A percentile compares a stretch with the other conserved stretches of the same genome.
Evolutionary conservation across 2,329 filamentous ascomycete species (phyloP).

Genomic region (Drechslerella stenobrocha): DNA sequence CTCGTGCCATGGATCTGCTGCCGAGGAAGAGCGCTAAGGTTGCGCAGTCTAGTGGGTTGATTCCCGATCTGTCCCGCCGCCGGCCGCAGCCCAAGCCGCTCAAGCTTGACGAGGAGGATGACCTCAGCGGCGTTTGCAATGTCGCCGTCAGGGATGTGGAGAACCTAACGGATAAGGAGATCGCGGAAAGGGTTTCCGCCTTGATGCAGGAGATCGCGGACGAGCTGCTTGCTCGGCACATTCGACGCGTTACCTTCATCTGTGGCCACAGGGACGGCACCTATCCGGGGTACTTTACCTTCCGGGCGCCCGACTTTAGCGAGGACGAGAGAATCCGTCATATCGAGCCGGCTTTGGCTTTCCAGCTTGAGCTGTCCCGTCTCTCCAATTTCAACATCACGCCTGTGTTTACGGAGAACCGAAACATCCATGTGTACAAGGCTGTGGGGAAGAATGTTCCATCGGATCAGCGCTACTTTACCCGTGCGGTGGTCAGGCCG

Average conservation of each 20-base stretch:
- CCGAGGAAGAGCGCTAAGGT: conserved; percentile 62
- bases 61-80: conserved; percentile 75
- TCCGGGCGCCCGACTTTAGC: conserved; percentile 84
- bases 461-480: conserved; percentile 98
- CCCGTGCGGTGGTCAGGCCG: conserved; percentile 89
- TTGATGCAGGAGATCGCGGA: conserved; percentile 80
- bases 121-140: conserved; percentile 89
- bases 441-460: conserved; percentile 91
- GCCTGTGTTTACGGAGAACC: conserved; percentile 97
- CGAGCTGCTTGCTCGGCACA: conserved; percentile 76
- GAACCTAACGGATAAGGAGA: conserved; percentile 77
- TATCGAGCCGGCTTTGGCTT: conserved; percentile 91
- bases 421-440: conserved; percentile 99
- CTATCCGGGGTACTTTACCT: conserved; percentile 97
- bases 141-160: conserved; percentile 88
- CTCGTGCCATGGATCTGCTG: conserved; percentile 81
- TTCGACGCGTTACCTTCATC: conserved; percentile 93
- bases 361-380: conserved; percentile 94
- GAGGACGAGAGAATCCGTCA: conserved; percentile 97
- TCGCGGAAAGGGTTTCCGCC: conserved; percentile 71
- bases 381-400: conserved; percentile 97
- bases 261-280: conserved; percentile 91
- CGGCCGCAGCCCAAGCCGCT: conserved; percentile 62
- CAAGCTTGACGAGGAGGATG: conserved; percentile 61
- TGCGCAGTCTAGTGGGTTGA: conserved; percentile 62